These are phyloP conservation scores for Plectosphaerella sp. DNA, from an alignment of 2,329 filamentous ascomycete species.

Conservation along the genomic window DNA sequence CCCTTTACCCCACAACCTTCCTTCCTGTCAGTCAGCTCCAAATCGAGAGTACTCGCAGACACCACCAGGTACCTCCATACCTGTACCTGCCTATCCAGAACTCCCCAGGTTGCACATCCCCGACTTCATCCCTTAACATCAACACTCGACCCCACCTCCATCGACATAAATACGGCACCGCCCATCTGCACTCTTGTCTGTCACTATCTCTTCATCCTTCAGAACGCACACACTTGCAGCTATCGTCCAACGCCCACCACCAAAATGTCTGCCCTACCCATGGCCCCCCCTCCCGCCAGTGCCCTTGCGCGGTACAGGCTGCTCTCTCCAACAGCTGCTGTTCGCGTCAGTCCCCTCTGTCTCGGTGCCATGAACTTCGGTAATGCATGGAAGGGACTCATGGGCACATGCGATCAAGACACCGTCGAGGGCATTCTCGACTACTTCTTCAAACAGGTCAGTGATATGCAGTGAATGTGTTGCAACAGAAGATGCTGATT, in stretches of 20 bases:
- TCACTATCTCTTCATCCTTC: too few relatives aligned
- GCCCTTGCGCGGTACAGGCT: conserved; percentile 61
- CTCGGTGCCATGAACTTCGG: conserved; percentile 65
- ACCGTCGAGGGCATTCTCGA: conserved; percentile 61
- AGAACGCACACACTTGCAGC: not conserved
- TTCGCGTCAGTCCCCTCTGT: conserved; percentile 63
- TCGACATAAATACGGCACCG: too few relatives aligned
- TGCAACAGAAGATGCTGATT: not conserved
- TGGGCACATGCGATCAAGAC: conserved; percentile 63
- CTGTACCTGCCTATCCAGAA: too few relatives aligned
- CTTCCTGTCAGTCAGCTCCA: too few relatives aligned
- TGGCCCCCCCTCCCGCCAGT: conserved; percentile 49
- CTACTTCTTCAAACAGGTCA: conserved; percentile 54
- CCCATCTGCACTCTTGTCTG: too few relatives aligned
- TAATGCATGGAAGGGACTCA: conserved; percentile 45
- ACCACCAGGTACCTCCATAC: too few relatives aligned
- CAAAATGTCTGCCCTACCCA: conserved; percentile 24
- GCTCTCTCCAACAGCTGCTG: conserved; percentile 59
- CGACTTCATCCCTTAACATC: too few relatives aligned
- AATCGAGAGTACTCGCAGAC: too few relatives aligned
- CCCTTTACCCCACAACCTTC: too few relatives aligned
- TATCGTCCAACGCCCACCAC: not conserved
- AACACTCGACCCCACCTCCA: too few relatives aligned
- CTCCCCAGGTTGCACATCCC: too few relatives aligned
- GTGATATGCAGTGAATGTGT: not conserved